Percentiles rank a stretch among this genome's conserved stretches.
Conservation (phyloP, 2,329 filamentous ascomycete species). For the Chaetomiaceae sp. region DNA sequence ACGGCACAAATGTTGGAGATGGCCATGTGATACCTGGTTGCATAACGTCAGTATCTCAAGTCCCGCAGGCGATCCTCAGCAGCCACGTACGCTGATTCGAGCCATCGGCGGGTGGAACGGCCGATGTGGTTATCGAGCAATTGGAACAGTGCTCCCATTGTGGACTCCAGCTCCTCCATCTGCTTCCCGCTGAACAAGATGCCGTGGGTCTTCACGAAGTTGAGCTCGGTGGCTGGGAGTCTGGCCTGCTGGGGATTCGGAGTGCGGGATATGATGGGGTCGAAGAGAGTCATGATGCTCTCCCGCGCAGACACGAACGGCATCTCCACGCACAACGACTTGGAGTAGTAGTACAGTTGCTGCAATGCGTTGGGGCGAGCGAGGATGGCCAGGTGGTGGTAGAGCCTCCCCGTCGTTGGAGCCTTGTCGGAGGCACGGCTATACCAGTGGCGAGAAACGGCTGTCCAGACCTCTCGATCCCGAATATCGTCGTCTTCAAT, state of each 20-base stretch:
- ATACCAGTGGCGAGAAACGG: slow-evolving; percentile 79
- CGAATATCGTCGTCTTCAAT: slow-evolving; percentile 77
- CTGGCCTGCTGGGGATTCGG: slow-evolving; percentile 32
- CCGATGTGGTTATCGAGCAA: slow-evolving; percentile 56
- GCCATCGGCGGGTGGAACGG: slow-evolving; percentile 47
- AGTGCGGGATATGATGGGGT: too few relatives aligned
- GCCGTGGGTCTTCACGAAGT: slow-evolving; percentile 61
- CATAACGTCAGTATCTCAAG: neutral
- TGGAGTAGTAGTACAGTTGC: slow-evolving; percentile 69
- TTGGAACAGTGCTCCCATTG: slow-evolving; percentile 46
- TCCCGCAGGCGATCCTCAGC: slow-evolving; percentile 12
- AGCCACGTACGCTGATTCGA: slow-evolving; percentile 38
- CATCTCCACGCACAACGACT: slow-evolving; percentile 62
- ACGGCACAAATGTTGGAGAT: too few relatives aligned
- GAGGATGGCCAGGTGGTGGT: slow-evolving; percentile 82
- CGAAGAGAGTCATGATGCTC: slow-evolving; percentile 65
- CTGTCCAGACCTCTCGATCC: slow-evolving; percentile 76
- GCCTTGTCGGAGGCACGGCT: slow-evolving; percentile 72
- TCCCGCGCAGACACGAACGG: slow-evolving; percentile 65
- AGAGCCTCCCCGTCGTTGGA: slow-evolving; percentile 71
- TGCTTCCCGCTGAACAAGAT: slow-evolving; percentile 55
- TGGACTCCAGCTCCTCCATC: slow-evolving; percentile 42
- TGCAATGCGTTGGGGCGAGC: slow-evolving; percentile 65
- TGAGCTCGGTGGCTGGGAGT: slow-evolving; percentile 47
- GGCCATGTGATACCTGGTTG: slow-evolving; percentile 44